Percentiles rank a stretch among this genome's conserved stretches.
Evolutionary conservation across 2,329 filamentous ascomycete genomes (phyloP).

Genomic region (Claviceps cyperi): DNA sequence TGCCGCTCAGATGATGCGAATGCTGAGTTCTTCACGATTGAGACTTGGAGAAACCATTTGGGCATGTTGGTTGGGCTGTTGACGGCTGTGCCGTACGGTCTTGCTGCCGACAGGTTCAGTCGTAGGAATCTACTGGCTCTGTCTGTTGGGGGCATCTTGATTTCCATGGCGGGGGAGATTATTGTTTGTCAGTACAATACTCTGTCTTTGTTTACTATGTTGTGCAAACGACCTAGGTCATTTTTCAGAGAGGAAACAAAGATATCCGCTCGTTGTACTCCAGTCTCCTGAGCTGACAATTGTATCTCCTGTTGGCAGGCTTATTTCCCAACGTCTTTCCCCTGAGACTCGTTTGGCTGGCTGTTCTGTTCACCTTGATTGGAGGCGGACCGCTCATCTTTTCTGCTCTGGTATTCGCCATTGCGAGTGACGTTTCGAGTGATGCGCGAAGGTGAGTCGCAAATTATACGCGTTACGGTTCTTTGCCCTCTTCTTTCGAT

Average conservation of each 20-base stretch:
- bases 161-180: slow-evolving; percentile 4
- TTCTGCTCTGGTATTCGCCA: slow-evolving; percentile 1
- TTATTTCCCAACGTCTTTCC: slow-evolving; percentile 1
- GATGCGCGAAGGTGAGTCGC: slow-evolving; percentile 1
- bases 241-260: not conserved
- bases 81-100: slow-evolving; percentile 3
- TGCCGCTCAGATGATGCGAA: not conserved
- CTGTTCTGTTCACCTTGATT: slow-evolving; percentile 1
- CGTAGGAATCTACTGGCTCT: slow-evolving; percentile 4
- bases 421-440: slow-evolving; percentile 3
- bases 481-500: too few relatives aligned
- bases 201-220: not conserved
- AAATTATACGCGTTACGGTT: too few relatives aligned
- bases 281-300: not conserved
- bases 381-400: slow-evolving; percentile 3
- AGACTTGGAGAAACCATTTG: not conserved
- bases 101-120: slow-evolving; percentile 4
- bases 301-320: not conserved
- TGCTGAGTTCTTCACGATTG: not conserved
- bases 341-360: slow-evolving; percentile 2
- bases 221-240: not conserved
- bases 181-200: slow-evolving; percentile 1
- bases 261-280: not conserved
- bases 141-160: not conserved
- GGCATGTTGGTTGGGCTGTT: not conserved